Conservation (phyloP, 2,329 filamentous ascomycete species). For the Fusarium falciforme region DNA sequence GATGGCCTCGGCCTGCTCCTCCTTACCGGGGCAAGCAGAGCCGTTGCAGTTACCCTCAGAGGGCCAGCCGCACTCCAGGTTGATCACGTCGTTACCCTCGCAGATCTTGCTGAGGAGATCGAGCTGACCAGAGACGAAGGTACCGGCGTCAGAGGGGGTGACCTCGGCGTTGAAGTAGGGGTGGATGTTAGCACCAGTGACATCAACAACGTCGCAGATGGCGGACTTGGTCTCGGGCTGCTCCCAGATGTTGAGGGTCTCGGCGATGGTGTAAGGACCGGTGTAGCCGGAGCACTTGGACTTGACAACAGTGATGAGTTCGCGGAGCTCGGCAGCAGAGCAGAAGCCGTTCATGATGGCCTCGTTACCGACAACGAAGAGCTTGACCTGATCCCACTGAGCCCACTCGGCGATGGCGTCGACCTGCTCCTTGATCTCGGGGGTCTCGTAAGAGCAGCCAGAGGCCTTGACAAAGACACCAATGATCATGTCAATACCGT, state of each 20-base stretch:
- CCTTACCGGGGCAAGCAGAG: constrained; percentile 72
- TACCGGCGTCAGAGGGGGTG: constrained; percentile 73
- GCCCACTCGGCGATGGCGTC: constrained; percentile 77
- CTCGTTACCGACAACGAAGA: constrained; percentile 93
- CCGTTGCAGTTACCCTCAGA: constrained; percentile 77
- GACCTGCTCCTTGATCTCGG: constrained; percentile 79
- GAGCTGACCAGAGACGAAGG: constrained; percentile 81
- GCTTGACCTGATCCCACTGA: constrained; percentile 79
- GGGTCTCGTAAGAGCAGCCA: constrained; percentile 66
- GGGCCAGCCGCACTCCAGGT: constrained; percentile 95
- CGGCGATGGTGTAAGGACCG: constrained; percentile 84
- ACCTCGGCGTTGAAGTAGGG: constrained; percentile 89
- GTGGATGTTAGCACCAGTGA: constrained; percentile 89
- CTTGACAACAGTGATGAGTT: constrained; percentile 77
- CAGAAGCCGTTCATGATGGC: constrained; percentile 81
- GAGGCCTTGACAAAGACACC: constrained; percentile 85
- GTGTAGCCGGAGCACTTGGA: constrained; percentile 77
- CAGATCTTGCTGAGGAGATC: constrained; percentile 77
- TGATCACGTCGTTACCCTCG: constrained; percentile 77
- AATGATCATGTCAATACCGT: constrained; percentile 83
- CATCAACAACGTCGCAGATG: constrained; percentile 80
- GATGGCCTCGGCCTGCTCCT: constrained; percentile 79
- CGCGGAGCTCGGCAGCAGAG: constrained; percentile 71
- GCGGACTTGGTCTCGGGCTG: constrained; percentile 64
- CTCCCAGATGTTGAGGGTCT: constrained; percentile 84